Conservation (phyloP, 2,329 filamentous ascomycete genomes). For the Botrytis elliptica region DNA sequence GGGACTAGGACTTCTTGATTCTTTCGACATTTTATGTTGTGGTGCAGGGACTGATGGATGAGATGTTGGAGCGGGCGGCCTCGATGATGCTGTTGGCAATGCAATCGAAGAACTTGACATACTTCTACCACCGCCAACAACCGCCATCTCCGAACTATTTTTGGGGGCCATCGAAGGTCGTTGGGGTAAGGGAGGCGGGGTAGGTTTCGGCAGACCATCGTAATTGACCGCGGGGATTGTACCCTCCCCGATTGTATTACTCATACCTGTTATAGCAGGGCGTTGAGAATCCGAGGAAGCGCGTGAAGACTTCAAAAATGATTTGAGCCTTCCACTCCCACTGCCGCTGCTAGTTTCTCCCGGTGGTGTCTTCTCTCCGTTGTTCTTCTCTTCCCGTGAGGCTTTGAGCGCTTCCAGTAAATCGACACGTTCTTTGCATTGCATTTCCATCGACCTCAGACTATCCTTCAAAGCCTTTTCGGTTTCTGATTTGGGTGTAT, state of each 20-base stretch:
- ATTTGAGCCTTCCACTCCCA: conserved; percentile 18
- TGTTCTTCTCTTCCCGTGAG: conserved; percentile 54
- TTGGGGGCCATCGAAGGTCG: conserved; percentile 48
- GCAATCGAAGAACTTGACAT: conserved; percentile 23
- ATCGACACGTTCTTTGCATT: conserved; percentile 92
- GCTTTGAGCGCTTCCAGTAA: conserved; percentile 77
- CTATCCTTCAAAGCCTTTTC: conserved; percentile 82
- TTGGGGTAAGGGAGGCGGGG: conserved; percentile 53
- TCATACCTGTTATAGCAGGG: neutral
- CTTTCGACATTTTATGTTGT: conserved; percentile 36
- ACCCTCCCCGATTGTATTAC: conserved; percentile 63
- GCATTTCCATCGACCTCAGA: conserved; percentile 76
- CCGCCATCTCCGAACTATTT: conserved; percentile 51
- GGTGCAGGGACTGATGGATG: conserved; percentile 29
- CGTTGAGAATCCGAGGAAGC: conserved; percentile 14
- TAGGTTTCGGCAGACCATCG: conserved; percentile 72
- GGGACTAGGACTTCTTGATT: conserved; percentile 53
- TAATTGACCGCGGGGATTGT: conserved; percentile 81
- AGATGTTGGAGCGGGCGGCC: conserved; percentile 24
- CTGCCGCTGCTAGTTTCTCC: conserved; percentile 63
- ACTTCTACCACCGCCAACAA: conserved; percentile 38
- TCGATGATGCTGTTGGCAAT: conserved; percentile 25
- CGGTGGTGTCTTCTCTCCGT: conserved; percentile 79
- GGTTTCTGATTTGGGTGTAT: conserved; percentile 73
- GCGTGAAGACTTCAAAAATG: conserved; percentile 15